Evolutionary conservation across 2,329 filamentous ascomycete species (phyloP).

Genomic region (Cladophialophora chaetospira): DNA sequence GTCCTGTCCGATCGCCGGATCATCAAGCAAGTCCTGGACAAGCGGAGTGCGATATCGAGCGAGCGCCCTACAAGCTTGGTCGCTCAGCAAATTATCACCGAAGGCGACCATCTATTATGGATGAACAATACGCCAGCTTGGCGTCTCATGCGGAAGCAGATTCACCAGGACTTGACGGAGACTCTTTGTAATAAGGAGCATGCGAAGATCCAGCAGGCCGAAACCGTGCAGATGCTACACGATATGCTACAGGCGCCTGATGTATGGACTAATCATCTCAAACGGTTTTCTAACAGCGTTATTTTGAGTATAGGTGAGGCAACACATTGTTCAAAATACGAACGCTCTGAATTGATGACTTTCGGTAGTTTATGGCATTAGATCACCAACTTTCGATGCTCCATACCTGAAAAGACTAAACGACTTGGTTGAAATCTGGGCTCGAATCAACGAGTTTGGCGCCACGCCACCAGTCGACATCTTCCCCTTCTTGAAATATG

Average conservation of each 20-base stretch:
- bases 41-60: constrained; percentile 47
- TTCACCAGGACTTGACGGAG: constrained; percentile 51
- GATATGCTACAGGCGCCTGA: constrained; percentile 24
- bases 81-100: constrained; percentile 22
- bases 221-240: constrained; percentile 27
- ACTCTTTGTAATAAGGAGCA: constrained; percentile 42
- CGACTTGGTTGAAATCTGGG: constrained; percentile 23
- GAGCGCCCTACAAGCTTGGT: constrained; percentile 39
- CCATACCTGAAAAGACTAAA: constrained; percentile 19
- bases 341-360: background rate
- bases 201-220: constrained; percentile 26
- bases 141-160: constrained; percentile 41
- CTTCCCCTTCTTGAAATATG: constrained; percentile 46
- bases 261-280: constrained; percentile 25
- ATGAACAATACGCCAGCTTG: constrained; percentile 28
- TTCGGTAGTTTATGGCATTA: constrained; percentile 40
- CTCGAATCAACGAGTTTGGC: constrained; percentile 36
- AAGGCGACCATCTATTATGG: constrained; percentile 23
- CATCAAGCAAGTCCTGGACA: constrained; percentile 49
- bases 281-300: constrained; percentile 38
- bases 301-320: constrained; percentile 43
- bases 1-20: constrained; percentile 46
- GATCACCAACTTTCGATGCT: constrained; percentile 34
- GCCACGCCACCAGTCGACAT: constrained; percentile 54
- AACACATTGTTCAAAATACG: background rate